Percentiles rank a stretch among this genome's conserved stretches.
These are phyloP conservation scores for Podaxis carcinomalis DNA, from an alignment of 768 basidiomycete species.

Conservation along the genomic window DNA sequence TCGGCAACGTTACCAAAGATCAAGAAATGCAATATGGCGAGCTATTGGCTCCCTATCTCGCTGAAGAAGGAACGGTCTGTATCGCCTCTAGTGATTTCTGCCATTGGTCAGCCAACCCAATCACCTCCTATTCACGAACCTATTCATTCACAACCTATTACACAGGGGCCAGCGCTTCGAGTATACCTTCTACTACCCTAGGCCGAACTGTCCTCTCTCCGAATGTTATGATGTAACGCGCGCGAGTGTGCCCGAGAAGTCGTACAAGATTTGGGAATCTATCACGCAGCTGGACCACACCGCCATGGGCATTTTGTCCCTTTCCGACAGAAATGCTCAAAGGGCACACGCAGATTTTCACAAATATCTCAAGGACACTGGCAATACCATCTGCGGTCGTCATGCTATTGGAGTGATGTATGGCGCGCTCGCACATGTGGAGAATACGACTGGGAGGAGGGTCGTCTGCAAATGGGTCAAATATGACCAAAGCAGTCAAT, in stretches of 20 bases:
- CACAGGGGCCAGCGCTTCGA: slow-evolving; percentile 78
- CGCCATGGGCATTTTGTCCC: slow-evolving; percentile 69
- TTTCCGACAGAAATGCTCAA: slow-evolving; percentile 47
- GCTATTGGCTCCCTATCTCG: slow-evolving; percentile 78
- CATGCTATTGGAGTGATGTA: slow-evolving; percentile 94
- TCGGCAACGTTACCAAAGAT: slow-evolving; percentile 67
- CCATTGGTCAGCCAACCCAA: slow-evolving; percentile 67
- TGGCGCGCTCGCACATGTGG: slow-evolving; percentile 63
- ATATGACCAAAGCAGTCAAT: slow-evolving; percentile 90
- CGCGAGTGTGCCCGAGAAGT: slow-evolving; percentile 30
- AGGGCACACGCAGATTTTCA: slow-evolving; percentile 60
- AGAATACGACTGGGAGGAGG: slow-evolving; percentile 31
- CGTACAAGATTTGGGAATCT: slow-evolving; percentile 75
- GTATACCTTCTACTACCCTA: slow-evolving; percentile 85
- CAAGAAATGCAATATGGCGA: slow-evolving; percentile 62
- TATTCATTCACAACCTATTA: background rate
- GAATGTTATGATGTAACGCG: slow-evolving; percentile 49
- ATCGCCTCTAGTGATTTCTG: slow-evolving; percentile 97
- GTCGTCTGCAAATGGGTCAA: slow-evolving; percentile 73
- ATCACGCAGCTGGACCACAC: slow-evolving; percentile 84
- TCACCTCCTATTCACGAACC: background rate
- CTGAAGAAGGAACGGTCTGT: slow-evolving; percentile 74
- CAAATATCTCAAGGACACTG: slow-evolving; percentile 63
- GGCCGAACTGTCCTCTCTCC: slow-evolving; percentile 38
- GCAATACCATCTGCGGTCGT: slow-evolving; percentile 96